Evolutionary conservation across 176 grass and related monocot genomes (phyloP), one percentile per base, ranked within the genome.

Genomic region (Hyparrhenia diplandra): DNA sequence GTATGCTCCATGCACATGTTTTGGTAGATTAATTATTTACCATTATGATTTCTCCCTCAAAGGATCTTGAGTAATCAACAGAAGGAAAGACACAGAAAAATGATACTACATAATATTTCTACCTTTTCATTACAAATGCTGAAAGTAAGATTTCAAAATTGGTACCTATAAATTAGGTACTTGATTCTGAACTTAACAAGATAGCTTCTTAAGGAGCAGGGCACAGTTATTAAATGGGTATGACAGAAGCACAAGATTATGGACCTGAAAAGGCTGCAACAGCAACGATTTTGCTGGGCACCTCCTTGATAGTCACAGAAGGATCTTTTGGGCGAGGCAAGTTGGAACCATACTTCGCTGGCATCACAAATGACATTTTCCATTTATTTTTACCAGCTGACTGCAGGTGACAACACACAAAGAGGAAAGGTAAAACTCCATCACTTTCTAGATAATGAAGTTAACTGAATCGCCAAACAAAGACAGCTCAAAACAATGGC

Each of bases 351-450:
- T 98, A 98, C 69, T 94, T 94, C 13, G 90, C 82, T 71, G 95
- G 95, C 92, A 98, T 67, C 74, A 98, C 92, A 89, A 98, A 98
- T 20, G 95, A 98, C 95, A 98, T 98, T 82, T 71, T 87, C 95
- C 92, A 94, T 78, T 89, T 85, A 65, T 87, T 63, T 39, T 67
- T 64, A 77, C 78, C 68, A 83, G 45, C 65, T 58, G 78, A 86
- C 90, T 89, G 82, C 69, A 69, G 1, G 32, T 58, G 52, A 71
- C 25, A 55, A 57, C 57, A 34, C 24, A 85, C 59, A 71, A 41
- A 77, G 78, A 70, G 13, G 43, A 21, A 63, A 64, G 18, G 24
- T 42, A 34, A 55, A 75, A 41, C 31, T 81, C 71, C 32, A 72
- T 11, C 10, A 79, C 16, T 40, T 75, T 20, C 29, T 51, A 52